Evolutionary conservation across 257 asterid species (phyloP).

Genomic region (Cruciata laevipes): DNA sequence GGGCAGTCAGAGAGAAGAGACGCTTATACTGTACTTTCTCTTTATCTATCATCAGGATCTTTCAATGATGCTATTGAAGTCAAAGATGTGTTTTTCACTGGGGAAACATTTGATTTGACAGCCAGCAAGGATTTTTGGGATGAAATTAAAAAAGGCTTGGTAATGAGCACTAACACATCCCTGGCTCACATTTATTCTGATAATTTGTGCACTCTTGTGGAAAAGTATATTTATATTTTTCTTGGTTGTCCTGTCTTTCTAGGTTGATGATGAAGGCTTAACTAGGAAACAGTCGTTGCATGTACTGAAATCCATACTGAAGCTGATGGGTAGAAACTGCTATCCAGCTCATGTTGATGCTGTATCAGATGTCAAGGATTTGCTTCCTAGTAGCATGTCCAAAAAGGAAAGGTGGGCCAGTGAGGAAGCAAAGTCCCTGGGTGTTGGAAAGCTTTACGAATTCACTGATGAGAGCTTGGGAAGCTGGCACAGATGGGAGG

Average conservation of each 20-base stretch:
- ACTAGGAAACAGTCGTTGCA: conserved; percentile 76
- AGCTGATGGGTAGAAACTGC: conserved; percentile 45
- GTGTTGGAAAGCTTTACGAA: conserved; percentile 60
- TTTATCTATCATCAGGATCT: conserved; percentile 52
- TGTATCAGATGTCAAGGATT: conserved; percentile 33
- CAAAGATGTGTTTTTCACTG: conserved; percentile 28
- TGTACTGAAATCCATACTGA: conserved; percentile 52
- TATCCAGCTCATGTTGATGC: conserved; percentile 34
- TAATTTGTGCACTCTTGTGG: background rate
- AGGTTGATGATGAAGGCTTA: conserved; percentile 72
- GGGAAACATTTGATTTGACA: conserved; percentile 45
- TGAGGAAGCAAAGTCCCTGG: conserved; percentile 79
- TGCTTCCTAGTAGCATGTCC: conserved; percentile 33
- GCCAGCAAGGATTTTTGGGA: conserved; percentile 61
- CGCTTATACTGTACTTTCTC: conserved; percentile 77
- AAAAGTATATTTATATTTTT: background rate
- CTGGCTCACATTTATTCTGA: background rate
- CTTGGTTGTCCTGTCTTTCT: conserved; percentile 11
- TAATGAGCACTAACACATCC: conserved; percentile 20
- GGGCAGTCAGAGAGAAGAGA: conserved; percentile 81
- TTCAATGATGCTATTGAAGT: conserved; percentile 39
- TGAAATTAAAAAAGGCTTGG: conserved; percentile 88
- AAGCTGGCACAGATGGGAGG: conserved; percentile 70
- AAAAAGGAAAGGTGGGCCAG: conserved; percentile 88
- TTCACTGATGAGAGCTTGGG: conserved; percentile 30